A percentile compares a stretch with the other conserved stretches of the same genome.
phyloP scores from a whole-genome alignment of 495 filamentous ascomycete species.

The Xylaria scruposa region DNA sequence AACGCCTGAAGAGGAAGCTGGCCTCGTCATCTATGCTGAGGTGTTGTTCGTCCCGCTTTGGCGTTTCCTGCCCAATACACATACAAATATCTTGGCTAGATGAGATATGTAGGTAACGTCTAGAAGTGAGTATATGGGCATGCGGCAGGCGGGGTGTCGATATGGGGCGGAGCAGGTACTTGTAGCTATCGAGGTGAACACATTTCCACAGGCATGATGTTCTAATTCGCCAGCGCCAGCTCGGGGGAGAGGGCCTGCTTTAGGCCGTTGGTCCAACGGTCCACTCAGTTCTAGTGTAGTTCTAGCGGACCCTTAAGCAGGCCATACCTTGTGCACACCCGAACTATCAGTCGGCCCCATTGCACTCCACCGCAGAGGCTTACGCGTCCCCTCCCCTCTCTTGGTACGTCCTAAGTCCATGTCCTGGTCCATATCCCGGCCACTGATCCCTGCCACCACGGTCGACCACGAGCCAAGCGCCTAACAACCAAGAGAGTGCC shows the following conservation, averaged over 20 bases:
- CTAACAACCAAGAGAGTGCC: conserved; percentile 26
- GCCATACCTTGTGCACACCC: background rate
- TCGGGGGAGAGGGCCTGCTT: conserved; percentile 10
- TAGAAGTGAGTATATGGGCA: background rate
- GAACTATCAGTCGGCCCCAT: conserved; percentile 13
- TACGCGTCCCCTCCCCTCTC: conserved; percentile 49
- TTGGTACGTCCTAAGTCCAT: conserved; percentile 29
- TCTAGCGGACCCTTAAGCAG: background rate
- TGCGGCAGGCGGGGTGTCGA: background rate
- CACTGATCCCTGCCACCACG: conserved; percentile 38
- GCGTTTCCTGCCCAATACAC: background rate
- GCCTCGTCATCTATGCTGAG: conserved; percentile 13
- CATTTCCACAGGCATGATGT: background rate
- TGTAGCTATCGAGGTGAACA: conserved; percentile 11
- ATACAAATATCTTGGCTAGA: background rate
- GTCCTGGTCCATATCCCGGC: conserved; percentile 15
- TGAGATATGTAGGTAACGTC: background rate
- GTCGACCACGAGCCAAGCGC: conserved; percentile 39
- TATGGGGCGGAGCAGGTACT: background rate
- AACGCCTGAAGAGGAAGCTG: conserved; percentile 22
- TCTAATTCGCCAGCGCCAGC: background rate
- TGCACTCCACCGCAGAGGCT: conserved; percentile 38
- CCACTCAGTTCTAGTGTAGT: background rate
- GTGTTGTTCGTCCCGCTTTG: background rate
- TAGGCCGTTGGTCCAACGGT: background rate